These are phyloP conservation scores for Saccharomycopsis javanensis DNA, from an alignment of 805 yeast genomes.

Conservation along the genomic window DNA sequence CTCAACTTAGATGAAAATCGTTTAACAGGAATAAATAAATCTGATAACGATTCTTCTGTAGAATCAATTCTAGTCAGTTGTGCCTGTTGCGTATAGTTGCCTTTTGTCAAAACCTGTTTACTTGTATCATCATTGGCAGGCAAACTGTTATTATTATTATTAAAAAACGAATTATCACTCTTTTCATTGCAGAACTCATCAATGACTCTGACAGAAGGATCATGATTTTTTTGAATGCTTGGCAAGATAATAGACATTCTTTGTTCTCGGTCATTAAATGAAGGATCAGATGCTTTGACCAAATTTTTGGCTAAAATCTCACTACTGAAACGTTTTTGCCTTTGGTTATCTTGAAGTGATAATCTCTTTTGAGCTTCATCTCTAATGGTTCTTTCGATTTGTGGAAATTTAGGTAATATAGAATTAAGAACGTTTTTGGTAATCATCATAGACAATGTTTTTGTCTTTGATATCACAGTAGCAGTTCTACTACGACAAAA, in stretches of 20 bases:
- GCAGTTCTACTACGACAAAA: slow-evolving; percentile 74
- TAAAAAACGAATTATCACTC: not conserved
- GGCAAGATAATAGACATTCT: slow-evolving; percentile 13
- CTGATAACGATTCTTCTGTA: not conserved
- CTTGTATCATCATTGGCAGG: no score
- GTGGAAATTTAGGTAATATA: slow-evolving; percentile 54
- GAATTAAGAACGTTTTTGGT: slow-evolving; percentile 52
- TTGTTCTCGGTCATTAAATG: slow-evolving; percentile 6
- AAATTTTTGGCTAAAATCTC: not conserved
- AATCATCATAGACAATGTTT: slow-evolving; percentile 57
- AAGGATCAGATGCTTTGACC: not conserved
- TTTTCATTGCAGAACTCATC: not conserved
- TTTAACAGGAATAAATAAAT: slow-evolving; percentile 3
- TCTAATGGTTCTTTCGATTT: slow-evolving; percentile 55
- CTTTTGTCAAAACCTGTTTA: not conserved
- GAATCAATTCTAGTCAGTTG: not conserved
- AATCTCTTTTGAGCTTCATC: slow-evolving; percentile 75
- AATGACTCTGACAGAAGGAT: slow-evolving; percentile 1
- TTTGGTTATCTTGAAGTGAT: slow-evolving; percentile 58
- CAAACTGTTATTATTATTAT: not conserved
- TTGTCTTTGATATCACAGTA: slow-evolving; percentile 61
- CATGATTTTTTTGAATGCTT: slow-evolving; percentile 1
- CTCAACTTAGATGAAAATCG: slow-evolving; percentile 3
- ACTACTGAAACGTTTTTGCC: slow-evolving; percentile 9
- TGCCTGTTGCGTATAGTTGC: not conserved